Percentiles rank a stretch among this genome's conserved stretches.
Evolutionary conservation across 2,329 filamentous ascomycete genomes (phyloP).

Genomic region (Triangularia setosa): DNA sequence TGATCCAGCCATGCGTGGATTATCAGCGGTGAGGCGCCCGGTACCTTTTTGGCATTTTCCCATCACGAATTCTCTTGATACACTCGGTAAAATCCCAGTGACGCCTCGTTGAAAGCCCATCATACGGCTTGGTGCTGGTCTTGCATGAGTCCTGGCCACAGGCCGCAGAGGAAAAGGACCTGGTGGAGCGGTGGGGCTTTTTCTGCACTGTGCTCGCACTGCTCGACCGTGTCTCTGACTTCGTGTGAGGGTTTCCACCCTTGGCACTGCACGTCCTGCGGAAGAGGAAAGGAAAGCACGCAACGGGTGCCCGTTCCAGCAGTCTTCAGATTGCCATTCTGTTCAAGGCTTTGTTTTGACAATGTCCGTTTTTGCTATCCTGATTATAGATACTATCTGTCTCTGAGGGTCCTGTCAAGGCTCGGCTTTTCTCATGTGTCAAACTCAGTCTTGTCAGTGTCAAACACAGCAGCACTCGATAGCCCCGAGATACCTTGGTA

Average conservation of each 20-base stretch:
- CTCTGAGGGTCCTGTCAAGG: not conserved
- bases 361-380: not conserved
- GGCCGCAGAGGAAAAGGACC: not conserved
- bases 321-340: not conserved
- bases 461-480: not conserved
- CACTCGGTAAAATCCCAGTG: not conserved
- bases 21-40: not conserved
- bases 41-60: not conserved
- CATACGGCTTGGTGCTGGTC: not conserved
- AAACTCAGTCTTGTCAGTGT: not conserved
- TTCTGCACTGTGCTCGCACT: slow-evolving; percentile 16
- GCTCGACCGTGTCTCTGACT: slow-evolving; percentile 13
- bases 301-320: slow-evolving; percentile 8
- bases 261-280: slow-evolving; percentile 15
- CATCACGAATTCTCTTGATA: not conserved
- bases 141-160: not conserved
- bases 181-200: not conserved
- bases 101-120: not conserved
- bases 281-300: slow-evolving; percentile 12
- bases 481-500: not conserved
- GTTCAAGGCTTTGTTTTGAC: not conserved
- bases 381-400: not conserved
- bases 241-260: slow-evolving; percentile 6
- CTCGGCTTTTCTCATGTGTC: not conserved
- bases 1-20: not conserved